These are phyloP conservation scores for Gossypium arboreum DNA, from an alignment of 345 rosid species.

Conservation along the genomic window DNA sequence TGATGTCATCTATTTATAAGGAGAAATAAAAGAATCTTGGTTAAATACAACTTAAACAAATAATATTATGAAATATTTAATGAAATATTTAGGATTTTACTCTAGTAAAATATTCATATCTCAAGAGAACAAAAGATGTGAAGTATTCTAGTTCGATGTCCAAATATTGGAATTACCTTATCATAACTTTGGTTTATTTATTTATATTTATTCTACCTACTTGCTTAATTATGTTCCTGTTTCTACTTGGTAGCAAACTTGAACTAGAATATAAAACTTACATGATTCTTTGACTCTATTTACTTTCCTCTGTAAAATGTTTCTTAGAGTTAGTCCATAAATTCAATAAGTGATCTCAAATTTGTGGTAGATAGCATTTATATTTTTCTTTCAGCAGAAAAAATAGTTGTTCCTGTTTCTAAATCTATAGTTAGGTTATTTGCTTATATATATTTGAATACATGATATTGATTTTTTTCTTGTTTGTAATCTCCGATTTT, in stretches of 20 bases:
- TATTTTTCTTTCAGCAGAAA: not conserved
- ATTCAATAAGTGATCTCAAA: not conserved
- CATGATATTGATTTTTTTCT: not conserved
- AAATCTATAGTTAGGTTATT: not conserved
- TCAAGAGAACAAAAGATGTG: too few relatives aligned
- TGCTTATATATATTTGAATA: not conserved
- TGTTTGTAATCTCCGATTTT: conserved; percentile 17
- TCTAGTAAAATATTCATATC: too few relatives aligned
- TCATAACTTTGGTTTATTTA: not conserved
- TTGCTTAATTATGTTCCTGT: not conserved
- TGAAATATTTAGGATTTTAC: too few relatives aligned
- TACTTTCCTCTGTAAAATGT: not conserved
- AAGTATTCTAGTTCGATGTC: too few relatives aligned
- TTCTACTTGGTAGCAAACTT: not conserved
- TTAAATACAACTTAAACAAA: too few relatives aligned
- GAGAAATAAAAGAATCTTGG: too few relatives aligned
- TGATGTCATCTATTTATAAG: too few relatives aligned
- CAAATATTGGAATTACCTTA: too few relatives aligned
- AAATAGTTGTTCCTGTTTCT: not conserved
- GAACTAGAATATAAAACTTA: not conserved
- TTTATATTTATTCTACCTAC: not conserved
- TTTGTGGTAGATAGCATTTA: not conserved
- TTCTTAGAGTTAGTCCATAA: not conserved
- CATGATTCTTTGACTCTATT: not conserved
- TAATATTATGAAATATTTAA: too few relatives aligned